Evolutionary conservation across 1,284 basidiomycete species (phyloP).

Genomic region (Xerocomus minutiporus): DNA sequence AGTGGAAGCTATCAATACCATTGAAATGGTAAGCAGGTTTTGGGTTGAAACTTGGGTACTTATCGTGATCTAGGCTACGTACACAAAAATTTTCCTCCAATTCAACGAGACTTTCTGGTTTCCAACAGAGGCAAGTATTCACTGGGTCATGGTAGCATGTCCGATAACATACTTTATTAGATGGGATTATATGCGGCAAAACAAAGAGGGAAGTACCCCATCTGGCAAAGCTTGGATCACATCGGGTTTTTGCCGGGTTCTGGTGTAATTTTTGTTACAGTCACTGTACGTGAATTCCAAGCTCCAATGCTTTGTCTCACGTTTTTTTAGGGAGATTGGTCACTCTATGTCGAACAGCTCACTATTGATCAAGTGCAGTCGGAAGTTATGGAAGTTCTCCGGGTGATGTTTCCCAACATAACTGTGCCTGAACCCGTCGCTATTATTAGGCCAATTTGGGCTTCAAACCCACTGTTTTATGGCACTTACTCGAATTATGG

Average conservation of each 20-base stretch:
- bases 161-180: conserved; percentile 29
- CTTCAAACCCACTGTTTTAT: conserved; percentile 51
- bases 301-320: background rate
- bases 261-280: conserved; percentile 60
- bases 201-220: conserved; percentile 59
- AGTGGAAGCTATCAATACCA: conserved; percentile 58
- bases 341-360: conserved; percentile 53
- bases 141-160: background rate
- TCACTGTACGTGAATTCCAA: conserved; percentile 44
- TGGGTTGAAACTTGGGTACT: background rate
- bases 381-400: conserved; percentile 54
- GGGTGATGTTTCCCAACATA: conserved; percentile 51
- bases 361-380: conserved; percentile 43
- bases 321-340: conserved; percentile 47
- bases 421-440: conserved; percentile 50
- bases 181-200: conserved; percentile 61
- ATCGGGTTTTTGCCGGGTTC: conserved; percentile 56
- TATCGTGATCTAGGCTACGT: conserved; percentile 41
- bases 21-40: conserved; percentile 50
- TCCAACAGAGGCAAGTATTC: conserved; percentile 48
- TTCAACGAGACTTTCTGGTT: conserved; percentile 69
- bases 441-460: conserved; percentile 58
- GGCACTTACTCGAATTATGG: conserved; percentile 73
- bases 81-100: conserved; percentile 68
- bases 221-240: conserved; percentile 69